Base-by-base conservation (phyloP, 768 basidiomycete genomes). In the Leccinum longicurvipes region DNA sequence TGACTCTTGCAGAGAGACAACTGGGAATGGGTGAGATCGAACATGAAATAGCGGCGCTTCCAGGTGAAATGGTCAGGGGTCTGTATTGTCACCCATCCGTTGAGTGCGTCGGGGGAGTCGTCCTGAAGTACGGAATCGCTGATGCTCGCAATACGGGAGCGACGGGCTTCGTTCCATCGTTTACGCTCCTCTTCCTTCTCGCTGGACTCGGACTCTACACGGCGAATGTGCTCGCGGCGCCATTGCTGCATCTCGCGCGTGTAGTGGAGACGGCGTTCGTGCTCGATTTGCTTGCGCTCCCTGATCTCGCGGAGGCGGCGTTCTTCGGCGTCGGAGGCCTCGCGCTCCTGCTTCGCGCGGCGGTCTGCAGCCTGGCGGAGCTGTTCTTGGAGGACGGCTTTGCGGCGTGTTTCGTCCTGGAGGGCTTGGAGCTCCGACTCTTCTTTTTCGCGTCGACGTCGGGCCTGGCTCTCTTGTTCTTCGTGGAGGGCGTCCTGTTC, bases 31-130 rank as follows among this genome's bases (percentile, higher is more conserved):
- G 75, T 77, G 51, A 77, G 64, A 48, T 70, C 70, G 47, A 87
- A 79, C 67, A 77, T 80, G 69, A 79, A 86, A 61, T 79, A 87
- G n/a, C 85, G 74, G 55, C 86, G 75, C 61, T 82, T 83, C 86
- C 86, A 88, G 1, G 76, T 72, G 52, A 83, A 67, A 3, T 74
- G 75, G 14, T 82, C 80, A 27, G 73, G 72, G 3, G 78, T 77
- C 63, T 86, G 85, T 50, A 86, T 72, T 1, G 84, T 84, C 3
- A 85, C 78, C 83, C 84, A 86, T 0, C 85, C 86, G 11, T 74
- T 73, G 51, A 77, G 61, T 15, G 78, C 71, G 15, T 73, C 70
- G 51, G 67, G 70, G 6, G 63, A 63, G 51, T 73, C 76, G 32
- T 77, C 71, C 50, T 75, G 76, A 39, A 76, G 72, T 34, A 79